A percentile compares a stretch with the other conserved stretches of the same genome.
Evolutionary conservation across 208 protist species (phyloP).

Genomic region (Phytomonas francai): DNA sequence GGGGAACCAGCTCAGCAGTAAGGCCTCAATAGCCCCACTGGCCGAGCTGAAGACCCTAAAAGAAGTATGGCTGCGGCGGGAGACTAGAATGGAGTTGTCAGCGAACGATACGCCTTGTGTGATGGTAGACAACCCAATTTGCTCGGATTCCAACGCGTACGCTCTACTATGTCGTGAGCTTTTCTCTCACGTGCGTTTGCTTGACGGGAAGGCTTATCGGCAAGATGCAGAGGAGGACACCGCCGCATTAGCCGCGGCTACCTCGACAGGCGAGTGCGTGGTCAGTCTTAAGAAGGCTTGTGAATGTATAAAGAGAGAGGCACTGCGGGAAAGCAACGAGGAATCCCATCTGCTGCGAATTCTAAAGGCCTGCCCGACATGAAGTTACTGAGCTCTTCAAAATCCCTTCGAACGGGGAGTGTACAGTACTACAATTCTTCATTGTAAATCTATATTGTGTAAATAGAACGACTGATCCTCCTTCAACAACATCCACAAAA

Average conservation of each 20-base stretch:
- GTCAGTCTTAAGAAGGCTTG: neutral
- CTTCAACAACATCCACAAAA: neutral
- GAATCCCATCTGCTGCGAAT: slow-evolving; percentile 1
- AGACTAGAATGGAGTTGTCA: slow-evolving; percentile 18
- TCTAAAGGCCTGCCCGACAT: slow-evolving; percentile 1
- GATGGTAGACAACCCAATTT: slow-evolving; percentile 74
- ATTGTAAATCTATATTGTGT: neutral
- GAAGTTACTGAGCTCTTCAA: neutral
- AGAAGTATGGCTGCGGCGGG: slow-evolving; percentile 33
- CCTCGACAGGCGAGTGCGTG: neutral
- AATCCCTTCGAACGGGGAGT: neutral
- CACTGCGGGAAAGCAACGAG: slow-evolving; percentile 4
- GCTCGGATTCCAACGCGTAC: slow-evolving; percentile 31
- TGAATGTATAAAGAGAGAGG: neutral
- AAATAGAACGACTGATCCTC: neutral
- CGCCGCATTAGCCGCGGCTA: neutral
- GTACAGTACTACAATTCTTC: neutral
- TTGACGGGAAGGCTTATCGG: slow-evolving; percentile 32
- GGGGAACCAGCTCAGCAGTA: slow-evolving; percentile 50
- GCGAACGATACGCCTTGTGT: neutral
- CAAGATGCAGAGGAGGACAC: neutral
- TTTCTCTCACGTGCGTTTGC: slow-evolving; percentile 36
- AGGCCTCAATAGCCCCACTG: slow-evolving; percentile 26
- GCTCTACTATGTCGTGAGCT: slow-evolving; percentile 12
- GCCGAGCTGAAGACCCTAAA: slow-evolving; percentile 28